Conservation (phyloP, 139 green algal genomes). For the Coccomyxa sp. region DNA sequence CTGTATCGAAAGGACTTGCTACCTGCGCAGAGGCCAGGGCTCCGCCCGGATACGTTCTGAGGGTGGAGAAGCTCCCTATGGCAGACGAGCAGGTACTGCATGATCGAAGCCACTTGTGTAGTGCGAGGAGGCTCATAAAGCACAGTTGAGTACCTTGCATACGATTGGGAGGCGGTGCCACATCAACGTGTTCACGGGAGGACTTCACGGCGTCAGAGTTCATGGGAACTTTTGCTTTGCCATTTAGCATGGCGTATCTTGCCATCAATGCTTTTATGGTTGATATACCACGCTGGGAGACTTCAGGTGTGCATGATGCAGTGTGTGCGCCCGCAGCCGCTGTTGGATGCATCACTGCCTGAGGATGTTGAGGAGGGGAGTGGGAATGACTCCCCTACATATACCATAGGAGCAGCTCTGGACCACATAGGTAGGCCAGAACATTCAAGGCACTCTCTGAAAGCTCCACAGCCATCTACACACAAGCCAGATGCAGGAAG, state of each 20-base stretch:
- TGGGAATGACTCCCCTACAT: not conserved
- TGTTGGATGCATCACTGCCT: not conserved
- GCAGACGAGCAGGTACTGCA: not conserved
- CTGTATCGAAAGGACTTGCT: too few species aligned
- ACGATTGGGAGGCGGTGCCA: not conserved
- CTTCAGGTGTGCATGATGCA: not conserved
- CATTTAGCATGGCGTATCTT: too few species aligned
- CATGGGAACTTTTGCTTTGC: too few species aligned
- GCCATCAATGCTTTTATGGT: not conserved
- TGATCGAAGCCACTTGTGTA: not conserved
- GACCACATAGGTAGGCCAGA: conserved; percentile 12
- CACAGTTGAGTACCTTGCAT: not conserved
- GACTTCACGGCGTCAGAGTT: too few species aligned
- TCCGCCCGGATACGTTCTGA: not conserved
- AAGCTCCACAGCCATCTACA: not conserved
- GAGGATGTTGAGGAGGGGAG: not conserved
- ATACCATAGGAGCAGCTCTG: conserved; percentile 17
- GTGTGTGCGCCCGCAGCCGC: not conserved
- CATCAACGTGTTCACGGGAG: not conserved
- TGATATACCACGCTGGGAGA: not conserved
- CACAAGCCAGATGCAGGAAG: not conserved
- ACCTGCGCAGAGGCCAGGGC: too few species aligned
- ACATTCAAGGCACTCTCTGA: not conserved
- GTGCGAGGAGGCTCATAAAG: not conserved
- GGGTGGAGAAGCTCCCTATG: not conserved